Percentiles rank a stretch among this genome's conserved stretches.
phyloP scores from a whole-genome alignment of 2,329 filamentous ascomycete species.

The Epichloe coenophiala region DNA sequence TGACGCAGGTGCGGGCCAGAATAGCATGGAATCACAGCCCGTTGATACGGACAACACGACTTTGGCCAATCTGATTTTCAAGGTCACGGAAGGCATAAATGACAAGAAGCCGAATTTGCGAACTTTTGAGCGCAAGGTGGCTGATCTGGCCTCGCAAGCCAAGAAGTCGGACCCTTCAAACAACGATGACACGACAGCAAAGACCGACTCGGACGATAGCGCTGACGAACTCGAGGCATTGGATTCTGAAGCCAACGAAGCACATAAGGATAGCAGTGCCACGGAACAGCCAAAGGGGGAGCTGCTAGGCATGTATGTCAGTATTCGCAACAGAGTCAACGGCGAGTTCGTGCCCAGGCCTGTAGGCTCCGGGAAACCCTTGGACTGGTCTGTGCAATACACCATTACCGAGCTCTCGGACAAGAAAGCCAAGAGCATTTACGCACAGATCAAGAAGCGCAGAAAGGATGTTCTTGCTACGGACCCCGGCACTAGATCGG shows the following conservation, averaged over 20 bases:
- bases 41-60: slow-evolving; percentile 10
- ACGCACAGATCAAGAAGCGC: slow-evolving; percentile 40
- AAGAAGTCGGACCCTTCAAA: slow-evolving; percentile 8
- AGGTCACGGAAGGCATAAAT: slow-evolving; percentile 33
- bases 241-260: neutral
- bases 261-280: neutral
- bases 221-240: neutral
- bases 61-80: slow-evolving; percentile 38
- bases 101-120: slow-evolving; percentile 26
- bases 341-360: slow-evolving; percentile 50
- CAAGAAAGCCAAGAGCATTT: slow-evolving; percentile 35
- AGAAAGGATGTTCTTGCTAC: slow-evolving; percentile 33
- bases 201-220: neutral
- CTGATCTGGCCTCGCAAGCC: slow-evolving; percentile 30
- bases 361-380: slow-evolving; percentile 17
- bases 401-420: slow-evolving; percentile 48
- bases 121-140: slow-evolving; percentile 38
- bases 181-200: neutral
- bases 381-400: slow-evolving; percentile 68
- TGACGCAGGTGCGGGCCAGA: slow-evolving; percentile 1
- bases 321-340: slow-evolving; percentile 60
- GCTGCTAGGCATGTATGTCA: slow-evolving; percentile 58
- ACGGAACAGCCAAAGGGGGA: slow-evolving; percentile 13
- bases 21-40: neutral
- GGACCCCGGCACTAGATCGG: slow-evolving; percentile 26